Evolutionary conservation across 2,329 filamentous ascomycete species (phyloP), one percentile per base, ranked within the genome.

Genomic region (Phoma sp.): DNA sequence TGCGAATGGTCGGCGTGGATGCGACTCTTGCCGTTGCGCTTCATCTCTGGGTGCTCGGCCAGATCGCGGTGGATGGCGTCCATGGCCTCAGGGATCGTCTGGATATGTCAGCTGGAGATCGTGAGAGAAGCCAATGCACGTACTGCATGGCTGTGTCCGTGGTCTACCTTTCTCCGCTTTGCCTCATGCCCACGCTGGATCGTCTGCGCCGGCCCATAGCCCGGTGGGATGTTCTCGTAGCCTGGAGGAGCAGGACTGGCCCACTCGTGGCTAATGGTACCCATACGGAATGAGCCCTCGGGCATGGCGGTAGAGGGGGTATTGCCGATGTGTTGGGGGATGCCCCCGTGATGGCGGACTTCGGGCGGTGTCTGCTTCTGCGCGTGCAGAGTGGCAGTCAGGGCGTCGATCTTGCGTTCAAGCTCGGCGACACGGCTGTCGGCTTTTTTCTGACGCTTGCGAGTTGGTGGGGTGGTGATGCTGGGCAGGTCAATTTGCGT

Each of bases 391-490:
- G 86, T 91, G 6, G 91, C 90, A 7, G 90, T 96, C 70, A 96
- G 73, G 7, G 89, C 90, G 78, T 96, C 91, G 60, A 96, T 93
- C 79, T 96, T 96, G 80, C 89, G 91, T 79, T 96, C 92, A 46
- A 97, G 81, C 78, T 96, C 92, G 7, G 91, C 89, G 10, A 97
- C 92, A 46, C 91, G 83, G 61, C 86, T 93, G 72, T 96, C 93
- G 48, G 90, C 92, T 80, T 96, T 96, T 80, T 93, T 96, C 78
- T 93, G 90, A 39, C 92, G 83, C 77, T 96, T 96, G 36, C 91
- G 77, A 11, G 81, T 86, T 0, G 85, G 90, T 59, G 86, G 85
- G 1, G 91, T 96, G 58, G 73, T 76, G 44, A 75, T 68, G 57
- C 69, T 36, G 27, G 11, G 10, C 36, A 9, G 32, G 51, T 60